Evolutionary conservation across 2,329 filamentous ascomycete species (phyloP), one percentile per base, ranked within the genome.

Genomic region (Emmonsia crescens): DNA sequence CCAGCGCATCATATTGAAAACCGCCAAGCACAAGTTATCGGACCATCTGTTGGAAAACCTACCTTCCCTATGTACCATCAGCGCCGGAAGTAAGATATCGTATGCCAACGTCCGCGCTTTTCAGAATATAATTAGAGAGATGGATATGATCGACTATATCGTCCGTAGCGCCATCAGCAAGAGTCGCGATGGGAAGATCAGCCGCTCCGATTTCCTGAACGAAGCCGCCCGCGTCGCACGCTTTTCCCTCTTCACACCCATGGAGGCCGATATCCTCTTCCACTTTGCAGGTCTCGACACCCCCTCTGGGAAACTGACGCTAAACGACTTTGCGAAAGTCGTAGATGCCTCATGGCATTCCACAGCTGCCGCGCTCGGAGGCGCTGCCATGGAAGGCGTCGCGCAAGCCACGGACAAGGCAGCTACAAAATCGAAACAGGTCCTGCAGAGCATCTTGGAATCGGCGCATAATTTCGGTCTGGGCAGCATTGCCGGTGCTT

Each of bases 211-310:
- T 71, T 99, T 99, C 77, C 79, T 97, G 65, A 93, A 96, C 75
- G 92, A 96, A 79, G 93, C 94, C 12, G 88, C 93, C 52, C 87
- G 87, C 66, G 86, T 94, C 70, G 96, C 93, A 29, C 87, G 94
- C 65, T 99, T 96, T 80, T 95, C 92, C 14, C 84, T 95, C 42
- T 96, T 97, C 77, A 97, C 94, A 0, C 94, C 94, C 14, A 96
- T 97, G 91, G 94, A 99, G 77, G 92, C 93, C 48, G 94, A 99
- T 72, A 96, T 99, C 65, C 84, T 99, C 48, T 99, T 99, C 82
- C 94, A 97, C 78, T 99, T 99, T 75, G 94, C 94, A 64, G 90
- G 92, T 64, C 82, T 97, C 60, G 91, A 96, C 72, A 88, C 94
- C 69, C 89, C 91, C 2, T 93, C 91, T 1, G 94, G 92, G 24